Conservation (phyloP, 2,329 filamentous ascomycete genomes). For the Venturiaceae sp. region DNA sequence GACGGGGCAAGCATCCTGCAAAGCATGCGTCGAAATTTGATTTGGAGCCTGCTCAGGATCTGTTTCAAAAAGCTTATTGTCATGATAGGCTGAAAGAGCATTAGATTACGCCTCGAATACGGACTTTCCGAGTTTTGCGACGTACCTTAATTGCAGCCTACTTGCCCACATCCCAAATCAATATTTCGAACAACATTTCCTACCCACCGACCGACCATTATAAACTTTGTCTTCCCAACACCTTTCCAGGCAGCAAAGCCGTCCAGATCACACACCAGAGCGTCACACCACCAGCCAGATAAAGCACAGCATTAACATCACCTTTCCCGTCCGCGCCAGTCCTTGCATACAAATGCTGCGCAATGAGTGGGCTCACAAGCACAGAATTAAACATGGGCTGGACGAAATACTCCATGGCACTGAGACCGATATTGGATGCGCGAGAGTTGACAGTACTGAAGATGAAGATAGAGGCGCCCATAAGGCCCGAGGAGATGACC, state of each 20-base stretch:
- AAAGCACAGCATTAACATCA: conserved; percentile 41
- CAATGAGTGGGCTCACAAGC: conserved; percentile 45
- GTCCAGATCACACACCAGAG: conserved; percentile 43
- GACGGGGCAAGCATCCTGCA: too few species aligned
- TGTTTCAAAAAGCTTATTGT: too few species aligned
- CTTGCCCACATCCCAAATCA: too few species aligned
- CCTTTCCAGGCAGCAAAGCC: conserved; percentile 35
- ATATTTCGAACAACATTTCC: background rate
- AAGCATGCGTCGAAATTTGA: too few species aligned
- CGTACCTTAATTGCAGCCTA: too few species aligned
- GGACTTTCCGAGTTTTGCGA: too few species aligned
- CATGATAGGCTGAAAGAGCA: too few species aligned
- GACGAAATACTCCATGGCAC: conserved; percentile 44
- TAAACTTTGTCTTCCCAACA: conserved; percentile 24
- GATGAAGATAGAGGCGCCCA: conserved; percentile 24
- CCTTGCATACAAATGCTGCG: conserved; percentile 31
- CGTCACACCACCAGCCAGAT: conserved; percentile 46
- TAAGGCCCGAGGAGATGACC: conserved; percentile 12
- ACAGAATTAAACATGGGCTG: conserved; percentile 43
- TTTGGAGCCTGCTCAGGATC: too few species aligned
- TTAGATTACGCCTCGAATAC: too few species aligned
- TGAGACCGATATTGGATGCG: conserved; percentile 38
- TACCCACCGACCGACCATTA: background rate
- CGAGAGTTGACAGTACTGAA: conserved; percentile 35
- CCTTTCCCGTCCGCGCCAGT: conserved; percentile 20